Percentiles rank a stretch among this genome's conserved stretches.
Conservation (phyloP, 352 stramenopile species). For the Phytophthora chlamydospora region DNA sequence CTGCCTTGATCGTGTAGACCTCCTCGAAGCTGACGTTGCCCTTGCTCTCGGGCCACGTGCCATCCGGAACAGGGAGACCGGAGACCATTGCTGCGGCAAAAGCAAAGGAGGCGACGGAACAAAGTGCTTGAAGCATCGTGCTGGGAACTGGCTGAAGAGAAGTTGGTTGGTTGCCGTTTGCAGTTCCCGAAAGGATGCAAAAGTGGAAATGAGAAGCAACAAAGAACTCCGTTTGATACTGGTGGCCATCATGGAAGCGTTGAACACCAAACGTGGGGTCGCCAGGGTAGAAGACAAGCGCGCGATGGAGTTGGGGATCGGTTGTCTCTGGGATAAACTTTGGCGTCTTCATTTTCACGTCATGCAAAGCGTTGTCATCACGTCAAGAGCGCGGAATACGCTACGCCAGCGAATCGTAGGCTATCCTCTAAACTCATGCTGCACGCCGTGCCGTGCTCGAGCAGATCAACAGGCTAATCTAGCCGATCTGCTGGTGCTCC, state of each 20-base stretch:
- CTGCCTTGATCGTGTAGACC: conserved; percentile 38
- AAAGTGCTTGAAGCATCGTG: conserved; percentile 16
- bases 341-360: background rate
- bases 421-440: too few species aligned
- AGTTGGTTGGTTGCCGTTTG: background rate
- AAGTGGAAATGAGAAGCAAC: conserved; percentile 7
- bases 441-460: background rate
- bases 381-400: conserved; percentile 2
- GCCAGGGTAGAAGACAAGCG: background rate
- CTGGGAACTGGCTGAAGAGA: background rate
- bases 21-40: conserved; percentile 20
- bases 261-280: conserved; percentile 8
- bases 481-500: conserved; percentile 8
- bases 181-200: conserved; percentile 2
- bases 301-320: background rate
- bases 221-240: too few species aligned
- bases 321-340: background rate
- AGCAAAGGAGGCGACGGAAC: conserved; percentile 4
- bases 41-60: conserved; percentile 15
- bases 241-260: background rate
- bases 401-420: too few species aligned
- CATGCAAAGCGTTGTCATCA: background rate
- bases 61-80: conserved; percentile 14
- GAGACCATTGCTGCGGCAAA: conserved; percentile 8
- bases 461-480: conserved; percentile 11